phyloP scores from a whole-genome alignment of 1,284 basidiomycete genomes.

The Irpex lacteus region DNA sequence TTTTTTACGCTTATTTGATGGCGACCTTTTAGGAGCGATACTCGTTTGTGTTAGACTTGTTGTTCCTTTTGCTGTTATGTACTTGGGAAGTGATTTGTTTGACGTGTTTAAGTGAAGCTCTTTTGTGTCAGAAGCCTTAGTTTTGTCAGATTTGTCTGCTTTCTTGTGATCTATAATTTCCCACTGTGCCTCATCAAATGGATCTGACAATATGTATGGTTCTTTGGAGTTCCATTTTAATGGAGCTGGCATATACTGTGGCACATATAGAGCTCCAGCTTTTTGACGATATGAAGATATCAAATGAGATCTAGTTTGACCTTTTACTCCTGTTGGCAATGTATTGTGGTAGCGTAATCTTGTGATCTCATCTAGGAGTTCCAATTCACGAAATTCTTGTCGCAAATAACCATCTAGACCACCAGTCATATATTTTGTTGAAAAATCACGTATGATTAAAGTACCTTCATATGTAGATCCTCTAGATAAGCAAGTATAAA shows the following conservation, averaged over 20 bases:
- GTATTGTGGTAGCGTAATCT: neutral
- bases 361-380: slow-evolving; percentile 4
- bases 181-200: neutral
- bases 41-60: too few species aligned
- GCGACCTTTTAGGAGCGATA: too few species aligned
- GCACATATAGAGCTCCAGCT: neutral
- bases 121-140: neutral
- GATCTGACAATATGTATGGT: too few species aligned
- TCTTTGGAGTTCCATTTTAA: neutral
- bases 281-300: neutral
- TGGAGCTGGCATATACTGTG: neutral
- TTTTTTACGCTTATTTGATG: too few species aligned
- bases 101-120: too few species aligned
- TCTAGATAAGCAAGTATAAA: slow-evolving; percentile 13
- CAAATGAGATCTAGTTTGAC: neutral
- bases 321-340: neutral
- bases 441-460: slow-evolving; percentile 6
- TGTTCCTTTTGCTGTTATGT: too few species aligned
- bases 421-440: neutral
- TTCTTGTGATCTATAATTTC: neutral
- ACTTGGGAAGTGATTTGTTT: too few species aligned
- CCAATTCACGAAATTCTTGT: neutral
- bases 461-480: slow-evolving; percentile 6
- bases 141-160: neutral
- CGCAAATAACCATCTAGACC: neutral